Conservation (phyloP, 495 filamentous ascomycete species). For the Lindgomyces ingoldianus region DNA sequence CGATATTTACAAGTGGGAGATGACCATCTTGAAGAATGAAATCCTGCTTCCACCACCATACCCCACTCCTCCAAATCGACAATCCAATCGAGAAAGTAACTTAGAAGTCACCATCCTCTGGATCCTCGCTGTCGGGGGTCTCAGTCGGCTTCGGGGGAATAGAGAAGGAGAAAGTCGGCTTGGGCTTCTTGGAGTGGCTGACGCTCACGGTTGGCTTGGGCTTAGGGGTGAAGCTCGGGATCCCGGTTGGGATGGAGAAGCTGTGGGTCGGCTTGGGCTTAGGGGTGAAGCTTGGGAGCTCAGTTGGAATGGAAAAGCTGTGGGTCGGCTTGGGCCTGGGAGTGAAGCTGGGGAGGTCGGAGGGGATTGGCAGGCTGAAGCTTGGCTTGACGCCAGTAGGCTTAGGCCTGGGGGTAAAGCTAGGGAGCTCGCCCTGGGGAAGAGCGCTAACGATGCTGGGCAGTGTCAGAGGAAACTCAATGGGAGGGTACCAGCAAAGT, state of each 20-base stretch:
- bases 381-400: neutral
- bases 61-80: neutral
- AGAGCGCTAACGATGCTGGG: conserved; percentile 6
- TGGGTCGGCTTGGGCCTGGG: neutral
- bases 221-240: neutral
- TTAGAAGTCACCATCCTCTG: conserved; percentile 11
- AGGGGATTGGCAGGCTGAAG: neutral
- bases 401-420: neutral
- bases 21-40: neutral
- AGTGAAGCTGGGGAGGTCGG: neutral
- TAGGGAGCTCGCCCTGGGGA: neutral
- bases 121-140: conserved; percentile 7
- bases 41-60: neutral
- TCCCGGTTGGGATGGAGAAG: neutral
- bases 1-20: neutral
- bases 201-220: neutral
- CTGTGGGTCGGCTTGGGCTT: neutral
- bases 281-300: neutral
- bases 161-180: conserved; percentile 20
- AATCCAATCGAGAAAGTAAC: neutral
- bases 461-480: neutral
- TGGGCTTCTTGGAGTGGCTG: conserved; percentile 10
- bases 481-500: neutral
- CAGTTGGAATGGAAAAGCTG: neutral
- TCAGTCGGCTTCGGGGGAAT: conserved; percentile 10